Percentiles rank a stretch among this genome's conserved stretches.
Evolutionary conservation across 495 filamentous ascomycete genomes (phyloP).

Genomic region (Neurospora sp.): DNA sequence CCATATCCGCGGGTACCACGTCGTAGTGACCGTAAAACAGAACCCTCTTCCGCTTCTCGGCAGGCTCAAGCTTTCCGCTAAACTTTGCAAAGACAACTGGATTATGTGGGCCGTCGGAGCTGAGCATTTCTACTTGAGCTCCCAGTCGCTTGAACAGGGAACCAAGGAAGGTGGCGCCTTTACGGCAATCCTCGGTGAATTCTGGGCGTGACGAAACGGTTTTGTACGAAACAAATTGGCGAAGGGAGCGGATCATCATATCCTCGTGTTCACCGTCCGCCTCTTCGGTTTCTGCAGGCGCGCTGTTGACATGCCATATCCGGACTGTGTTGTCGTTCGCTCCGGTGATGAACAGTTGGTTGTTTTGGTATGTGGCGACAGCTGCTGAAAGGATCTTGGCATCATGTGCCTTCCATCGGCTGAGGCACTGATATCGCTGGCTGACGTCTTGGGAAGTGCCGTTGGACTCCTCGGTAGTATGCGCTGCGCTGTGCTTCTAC

Average conservation of each 20-base stretch:
- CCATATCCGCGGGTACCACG: constrained; percentile 85
- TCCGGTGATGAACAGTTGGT: constrained; percentile 81
- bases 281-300: constrained; percentile 22
- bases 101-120: constrained; percentile 61
- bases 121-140: constrained; percentile 75
- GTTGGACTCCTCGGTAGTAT: constrained; percentile 39
- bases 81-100: constrained; percentile 88
- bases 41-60: constrained; percentile 61
- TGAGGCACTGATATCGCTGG: constrained; percentile 75
- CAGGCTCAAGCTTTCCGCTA: constrained; percentile 49
- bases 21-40: constrained; percentile 98
- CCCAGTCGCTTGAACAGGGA: constrained; percentile 84
- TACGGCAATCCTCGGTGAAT: constrained; percentile 80
- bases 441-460: constrained; percentile 59
- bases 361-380: constrained; percentile 51
- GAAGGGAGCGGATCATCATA: constrained; percentile 71
- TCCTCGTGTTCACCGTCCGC: constrained; percentile 38
- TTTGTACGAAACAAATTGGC: constrained; percentile 77
- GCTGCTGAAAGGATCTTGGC: constrained; percentile 84
- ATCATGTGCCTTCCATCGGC: constrained; percentile 74
- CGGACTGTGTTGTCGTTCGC: constrained; percentile 84
- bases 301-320: constrained; percentile 74
- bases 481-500: constrained; percentile 48
- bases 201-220: constrained; percentile 79
- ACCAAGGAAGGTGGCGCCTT: constrained; percentile 83